Conservation (phyloP, 805 yeast species). For the Kluyveromyces aestuarii region DNA sequence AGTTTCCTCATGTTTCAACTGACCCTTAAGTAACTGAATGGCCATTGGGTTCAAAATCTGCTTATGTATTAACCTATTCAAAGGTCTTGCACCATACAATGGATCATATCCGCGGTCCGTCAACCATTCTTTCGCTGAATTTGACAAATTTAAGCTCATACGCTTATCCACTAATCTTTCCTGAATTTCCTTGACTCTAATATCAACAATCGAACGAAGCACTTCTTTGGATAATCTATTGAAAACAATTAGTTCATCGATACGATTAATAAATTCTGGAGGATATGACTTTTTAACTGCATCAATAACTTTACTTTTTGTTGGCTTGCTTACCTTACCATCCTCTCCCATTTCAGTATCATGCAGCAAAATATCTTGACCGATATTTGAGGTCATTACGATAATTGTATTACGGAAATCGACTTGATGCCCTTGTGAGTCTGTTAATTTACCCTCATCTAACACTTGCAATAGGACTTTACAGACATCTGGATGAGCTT, state of each 20-base stretch:
- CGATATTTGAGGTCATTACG: slow-evolving; percentile 94
- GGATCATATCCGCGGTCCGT: slow-evolving; percentile 86
- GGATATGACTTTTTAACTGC: slow-evolving; percentile 68
- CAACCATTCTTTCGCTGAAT: slow-evolving; percentile 66
- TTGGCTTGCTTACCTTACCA: slow-evolving; percentile 45
- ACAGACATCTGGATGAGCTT: slow-evolving; percentile 94
- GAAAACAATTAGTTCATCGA: slow-evolving; percentile 90
- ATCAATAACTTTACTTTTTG: slow-evolving; percentile 54
- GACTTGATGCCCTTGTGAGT: slow-evolving; percentile 87
- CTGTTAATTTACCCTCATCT: slow-evolving; percentile 92
- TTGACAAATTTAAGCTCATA: slow-evolving; percentile 48
- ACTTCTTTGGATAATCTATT: slow-evolving; percentile 77
- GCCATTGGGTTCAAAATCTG: slow-evolving; percentile 85
- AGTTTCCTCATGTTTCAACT: slow-evolving; percentile 49
- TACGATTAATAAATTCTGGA: slow-evolving; percentile 90
- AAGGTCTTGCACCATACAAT: slow-evolving; percentile 90
- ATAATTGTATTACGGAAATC: slow-evolving; percentile 92
- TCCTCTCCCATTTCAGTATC: slow-evolving; percentile 48
- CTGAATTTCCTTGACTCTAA: slow-evolving; percentile 73
- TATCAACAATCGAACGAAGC: slow-evolving; percentile 71
- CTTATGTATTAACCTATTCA: slow-evolving; percentile 83
- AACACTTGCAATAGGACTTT: slow-evolving; percentile 83
- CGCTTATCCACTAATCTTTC: slow-evolving; percentile 72
- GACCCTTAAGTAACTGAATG: slow-evolving; percentile 66
- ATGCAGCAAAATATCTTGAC: slow-evolving; percentile 76